A percentile compares a stretch with the other conserved stretches of the same genome.
Conservation (phyloP, 495 filamentous ascomycete species). For the Clavariopsis aquatica region DNA sequence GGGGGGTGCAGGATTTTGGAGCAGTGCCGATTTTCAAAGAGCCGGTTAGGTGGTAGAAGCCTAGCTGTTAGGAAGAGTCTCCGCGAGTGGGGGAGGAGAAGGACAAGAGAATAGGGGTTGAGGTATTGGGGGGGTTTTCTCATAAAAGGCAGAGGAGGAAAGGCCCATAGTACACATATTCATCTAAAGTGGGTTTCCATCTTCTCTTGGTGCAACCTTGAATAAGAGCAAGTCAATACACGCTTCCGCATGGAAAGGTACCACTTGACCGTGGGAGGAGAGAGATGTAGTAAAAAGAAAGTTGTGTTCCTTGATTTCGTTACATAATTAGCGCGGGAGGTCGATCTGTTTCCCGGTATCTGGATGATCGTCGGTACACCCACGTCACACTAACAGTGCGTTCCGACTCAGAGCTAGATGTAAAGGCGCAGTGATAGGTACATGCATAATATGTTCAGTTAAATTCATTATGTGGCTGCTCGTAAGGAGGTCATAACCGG, state of each 20-base stretch:
- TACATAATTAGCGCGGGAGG: not conserved
- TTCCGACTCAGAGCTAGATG: too few species aligned
- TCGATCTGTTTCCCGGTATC: not conserved
- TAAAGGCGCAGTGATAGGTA: too few species aligned
- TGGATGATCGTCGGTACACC: not conserved
- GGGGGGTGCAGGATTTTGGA: conserved; percentile 69
- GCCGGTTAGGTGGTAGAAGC: conserved; percentile 26
- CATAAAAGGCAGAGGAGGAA: too few species aligned
- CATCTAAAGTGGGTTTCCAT: too few species aligned
- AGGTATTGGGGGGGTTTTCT: too few species aligned
- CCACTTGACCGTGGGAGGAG: not conserved
- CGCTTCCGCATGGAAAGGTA: too few species aligned
- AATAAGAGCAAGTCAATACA: too few species aligned
- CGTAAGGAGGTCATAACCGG: not conserved
- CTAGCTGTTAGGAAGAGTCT: too few species aligned
- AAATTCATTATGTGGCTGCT: not conserved
- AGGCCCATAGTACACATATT: too few species aligned
- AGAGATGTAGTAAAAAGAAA: conserved; percentile 14
- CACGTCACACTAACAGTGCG: not conserved
- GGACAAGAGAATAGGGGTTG: too few species aligned
- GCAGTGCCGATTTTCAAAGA: conserved; percentile 76
- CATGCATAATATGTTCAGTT: not conserved
- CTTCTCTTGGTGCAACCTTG: too few species aligned
- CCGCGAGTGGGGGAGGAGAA: too few species aligned
- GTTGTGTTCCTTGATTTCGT: conserved; percentile 3